Evolutionary conservation across 1,139 yeast species (phyloP).

Genomic region (Hemisphaericaspora subhashii): DNA sequence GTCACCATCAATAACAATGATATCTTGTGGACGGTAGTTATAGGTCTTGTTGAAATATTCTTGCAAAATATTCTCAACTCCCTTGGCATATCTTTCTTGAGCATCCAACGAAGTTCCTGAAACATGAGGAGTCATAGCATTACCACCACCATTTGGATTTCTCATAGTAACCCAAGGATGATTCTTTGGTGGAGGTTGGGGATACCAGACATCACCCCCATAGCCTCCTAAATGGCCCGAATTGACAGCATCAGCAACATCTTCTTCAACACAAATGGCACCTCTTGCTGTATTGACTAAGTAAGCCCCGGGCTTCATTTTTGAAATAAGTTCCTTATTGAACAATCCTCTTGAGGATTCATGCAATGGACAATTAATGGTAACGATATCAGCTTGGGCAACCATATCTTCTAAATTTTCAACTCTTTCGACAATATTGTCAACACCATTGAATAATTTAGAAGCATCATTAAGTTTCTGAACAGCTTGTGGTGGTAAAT

Average conservation of each 20-base stretch:
- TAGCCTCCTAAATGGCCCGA: slow-evolving; percentile 74
- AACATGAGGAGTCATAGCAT: slow-evolving; percentile 84
- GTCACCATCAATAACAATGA: slow-evolving; percentile 70
- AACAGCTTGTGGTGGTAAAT: slow-evolving; percentile 57
- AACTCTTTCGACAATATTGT: slow-evolving; percentile 55
- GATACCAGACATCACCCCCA: slow-evolving; percentile 85
- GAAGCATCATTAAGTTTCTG: slow-evolving; percentile 48
- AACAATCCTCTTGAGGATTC: slow-evolving; percentile 66
- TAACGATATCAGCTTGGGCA: slow-evolving; percentile 67
- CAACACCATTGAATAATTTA: slow-evolving; percentile 38
- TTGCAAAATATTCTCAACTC: slow-evolving; percentile 64
- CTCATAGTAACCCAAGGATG: slow-evolving; percentile 78
- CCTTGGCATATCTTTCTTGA: slow-evolving; percentile 69
- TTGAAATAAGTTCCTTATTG: slow-evolving; percentile 64
- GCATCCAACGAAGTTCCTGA: slow-evolving; percentile 83
- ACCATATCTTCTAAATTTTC: slow-evolving; percentile 68
- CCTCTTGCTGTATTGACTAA: slow-evolving; percentile 85
- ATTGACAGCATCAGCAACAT: slow-evolving; percentile 70
- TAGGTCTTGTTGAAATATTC: slow-evolving; percentile 60
- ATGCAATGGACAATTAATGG: slow-evolving; percentile 78
- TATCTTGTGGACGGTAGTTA: slow-evolving; percentile 72
- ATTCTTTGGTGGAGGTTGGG: slow-evolving; percentile 75
- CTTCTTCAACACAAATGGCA: slow-evolving; percentile 71
- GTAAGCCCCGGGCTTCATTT: slow-evolving; percentile 77
- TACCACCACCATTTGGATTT: slow-evolving; percentile 69